Evolutionary conservation across 1,284 basidiomycete genomes (phyloP).

Genomic region (Trichosporon faecale): DNA sequence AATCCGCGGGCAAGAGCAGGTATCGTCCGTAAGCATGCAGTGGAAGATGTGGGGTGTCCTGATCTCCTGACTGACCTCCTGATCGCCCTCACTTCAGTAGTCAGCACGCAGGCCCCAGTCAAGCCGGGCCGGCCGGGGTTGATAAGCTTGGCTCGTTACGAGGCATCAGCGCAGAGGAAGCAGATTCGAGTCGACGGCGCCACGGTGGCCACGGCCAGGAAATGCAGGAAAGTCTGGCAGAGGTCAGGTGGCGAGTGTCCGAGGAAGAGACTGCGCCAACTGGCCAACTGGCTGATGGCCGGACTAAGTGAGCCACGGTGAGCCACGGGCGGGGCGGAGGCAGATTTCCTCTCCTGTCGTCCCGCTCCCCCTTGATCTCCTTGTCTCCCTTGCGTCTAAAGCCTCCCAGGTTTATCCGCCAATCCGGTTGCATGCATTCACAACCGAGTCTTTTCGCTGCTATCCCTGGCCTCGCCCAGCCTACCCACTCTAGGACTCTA

Average conservation of each 20-base stretch:
- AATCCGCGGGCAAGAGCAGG: not conserved
- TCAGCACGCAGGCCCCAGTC: not conserved
- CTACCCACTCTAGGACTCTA: no score
- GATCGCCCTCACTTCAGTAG: not conserved
- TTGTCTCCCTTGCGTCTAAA: not conserved
- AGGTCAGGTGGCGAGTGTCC: not conserved
- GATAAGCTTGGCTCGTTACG: not conserved
- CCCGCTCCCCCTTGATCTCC: not conserved
- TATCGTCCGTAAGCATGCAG: not conserved
- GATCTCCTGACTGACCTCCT: not conserved
- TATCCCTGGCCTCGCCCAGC: not conserved
- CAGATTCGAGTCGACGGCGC: not conserved
- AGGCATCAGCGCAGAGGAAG: not conserved
- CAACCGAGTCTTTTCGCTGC: conserved; percentile 10
- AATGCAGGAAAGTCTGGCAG: not conserved
- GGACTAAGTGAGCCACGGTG: not conserved
- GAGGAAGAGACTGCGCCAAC: not conserved
- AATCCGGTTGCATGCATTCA: conserved; percentile 2
- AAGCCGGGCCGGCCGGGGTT: not conserved
- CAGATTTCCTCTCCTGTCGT: not conserved
- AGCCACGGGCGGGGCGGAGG: not conserved
- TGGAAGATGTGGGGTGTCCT: not conserved
- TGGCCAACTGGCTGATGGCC: no score
- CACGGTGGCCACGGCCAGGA: not conserved
- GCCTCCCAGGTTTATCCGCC: conserved; percentile 4